phyloP scores from a whole-genome alignment of 1,284 basidiomycete genomes.

The Pholiota adiposa region DNA sequence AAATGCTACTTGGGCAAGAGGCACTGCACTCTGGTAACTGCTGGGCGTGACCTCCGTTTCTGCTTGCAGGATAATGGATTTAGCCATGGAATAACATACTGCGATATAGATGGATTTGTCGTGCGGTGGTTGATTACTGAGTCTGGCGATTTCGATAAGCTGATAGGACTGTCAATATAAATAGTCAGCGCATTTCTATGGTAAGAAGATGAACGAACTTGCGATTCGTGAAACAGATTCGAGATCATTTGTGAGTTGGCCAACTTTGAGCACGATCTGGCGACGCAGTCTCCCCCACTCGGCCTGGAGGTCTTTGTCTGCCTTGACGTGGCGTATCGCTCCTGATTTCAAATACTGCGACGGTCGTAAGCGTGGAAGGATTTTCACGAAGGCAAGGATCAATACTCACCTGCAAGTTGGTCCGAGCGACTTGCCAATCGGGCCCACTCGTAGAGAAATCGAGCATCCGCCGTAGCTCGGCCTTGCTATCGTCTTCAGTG shows the following conservation, averaged over 20 bases:
- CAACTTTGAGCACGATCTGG: constrained; percentile 88
- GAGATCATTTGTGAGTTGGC: constrained; percentile 87
- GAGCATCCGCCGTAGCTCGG: constrained; percentile 32
- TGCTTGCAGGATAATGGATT: constrained; percentile 90
- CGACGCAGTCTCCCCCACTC: constrained; percentile 73
- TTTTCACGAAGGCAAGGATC: background rate
- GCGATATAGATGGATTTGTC: constrained; percentile 68
- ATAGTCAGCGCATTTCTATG: constrained; percentile 21
- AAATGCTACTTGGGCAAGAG: constrained; percentile 79
- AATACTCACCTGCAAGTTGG: constrained; percentile 56
- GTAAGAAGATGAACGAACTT: constrained; percentile 34
- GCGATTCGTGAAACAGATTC: constrained; percentile 76
- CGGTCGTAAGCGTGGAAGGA: constrained; percentile 5
- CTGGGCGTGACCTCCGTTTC: constrained; percentile 94
- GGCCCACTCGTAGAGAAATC: constrained; percentile 56
- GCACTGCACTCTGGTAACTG: constrained; percentile 79
- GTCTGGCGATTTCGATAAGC: constrained; percentile 67
- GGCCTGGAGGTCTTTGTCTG: constrained; percentile 56
- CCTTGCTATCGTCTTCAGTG: constrained; percentile 32
- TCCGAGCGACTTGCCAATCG: constrained; percentile 73
- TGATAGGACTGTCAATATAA: constrained; percentile 48
- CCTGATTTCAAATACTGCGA: constrained; percentile 71
- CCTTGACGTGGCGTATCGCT: constrained; percentile 76
- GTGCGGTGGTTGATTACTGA: constrained; percentile 44
- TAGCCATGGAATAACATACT: constrained; percentile 85